phyloP scores from a whole-genome alignment of 2,329 filamentous ascomycete genomes.

The Tolypocladium album region DNA sequence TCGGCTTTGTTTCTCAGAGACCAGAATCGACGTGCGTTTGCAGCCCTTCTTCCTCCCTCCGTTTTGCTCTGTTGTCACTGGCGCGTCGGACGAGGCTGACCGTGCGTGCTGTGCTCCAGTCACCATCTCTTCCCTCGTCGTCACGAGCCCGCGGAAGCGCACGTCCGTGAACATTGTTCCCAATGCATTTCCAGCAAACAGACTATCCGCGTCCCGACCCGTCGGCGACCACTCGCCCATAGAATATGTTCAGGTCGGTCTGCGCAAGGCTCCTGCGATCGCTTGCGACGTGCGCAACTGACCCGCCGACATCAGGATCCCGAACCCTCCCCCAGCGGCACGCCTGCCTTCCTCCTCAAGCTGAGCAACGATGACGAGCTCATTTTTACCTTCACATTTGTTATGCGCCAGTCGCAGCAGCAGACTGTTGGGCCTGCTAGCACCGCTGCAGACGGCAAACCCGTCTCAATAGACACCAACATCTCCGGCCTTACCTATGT shows the following conservation, averaged over 20 bases:
- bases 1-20: slow-evolving; percentile 76
- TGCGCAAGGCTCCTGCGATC: not conserved
- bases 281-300: slow-evolving; percentile 3
- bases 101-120: slow-evolving; percentile 42
- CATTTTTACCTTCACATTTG: slow-evolving; percentile 84
- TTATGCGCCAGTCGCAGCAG: slow-evolving; percentile 47
- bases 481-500: slow-evolving; percentile 89
- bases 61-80: slow-evolving; percentile 3
- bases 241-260: slow-evolving; percentile 81
- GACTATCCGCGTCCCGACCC: slow-evolving; percentile 63
- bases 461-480: slow-evolving; percentile 52
- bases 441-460: slow-evolving; percentile 38
- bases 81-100: slow-evolving; percentile 4
- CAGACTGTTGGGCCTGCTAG: slow-evolving; percentile 23
- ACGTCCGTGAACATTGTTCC: slow-evolving; percentile 68
- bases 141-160: slow-evolving; percentile 71
- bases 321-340: slow-evolving; percentile 41
- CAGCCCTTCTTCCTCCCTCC: slow-evolving; percentile 7
- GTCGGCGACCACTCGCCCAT: slow-evolving; percentile 63
- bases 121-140: slow-evolving; percentile 70
- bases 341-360: slow-evolving; percentile 74
- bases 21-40: slow-evolving; percentile 71
- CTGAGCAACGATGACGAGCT: slow-evolving; percentile 87
- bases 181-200: slow-evolving; percentile 78
- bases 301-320: slow-evolving; percentile 52